Percentiles rank a stretch among this genome's conserved stretches.
Evolutionary conservation across 257 asterid genomes (phyloP).

Genomic region (Linaria vulgaris): DNA sequence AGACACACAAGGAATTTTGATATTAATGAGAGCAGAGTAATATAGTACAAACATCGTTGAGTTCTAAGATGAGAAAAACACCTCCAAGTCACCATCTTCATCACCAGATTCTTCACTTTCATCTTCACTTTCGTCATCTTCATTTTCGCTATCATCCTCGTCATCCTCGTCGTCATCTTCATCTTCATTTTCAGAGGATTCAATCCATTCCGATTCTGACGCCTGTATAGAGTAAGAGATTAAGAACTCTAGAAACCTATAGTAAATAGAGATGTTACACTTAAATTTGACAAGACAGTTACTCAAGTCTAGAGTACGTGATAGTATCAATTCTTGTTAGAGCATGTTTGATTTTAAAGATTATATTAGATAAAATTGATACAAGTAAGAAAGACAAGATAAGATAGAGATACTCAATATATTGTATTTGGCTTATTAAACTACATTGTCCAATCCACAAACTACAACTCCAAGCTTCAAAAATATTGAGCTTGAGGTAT

Average conservation of each 20-base stretch:
- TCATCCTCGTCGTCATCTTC: slow-evolving; percentile 69
- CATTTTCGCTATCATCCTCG: slow-evolving; percentile 58
- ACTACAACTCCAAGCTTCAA: no score
- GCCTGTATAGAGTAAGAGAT: slow-evolving; percentile 50
- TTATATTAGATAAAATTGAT: no score
- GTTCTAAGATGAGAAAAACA: slow-evolving; percentile 29
- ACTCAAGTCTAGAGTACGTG: not conserved
- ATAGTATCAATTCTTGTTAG: not conserved
- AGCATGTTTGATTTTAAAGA: no score
- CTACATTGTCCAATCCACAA: no score
- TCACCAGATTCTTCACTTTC: slow-evolving; percentile 59
- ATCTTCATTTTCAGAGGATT: slow-evolving; percentile 71
- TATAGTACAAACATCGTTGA: not conserved
- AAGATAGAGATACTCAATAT: no score
- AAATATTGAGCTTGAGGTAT: no score
- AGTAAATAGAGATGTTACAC: slow-evolving; percentile 2
- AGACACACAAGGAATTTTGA: slow-evolving; percentile 19
- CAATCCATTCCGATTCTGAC: slow-evolving; percentile 94
- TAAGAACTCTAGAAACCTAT: slow-evolving; percentile 18
- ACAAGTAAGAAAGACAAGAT: no score
- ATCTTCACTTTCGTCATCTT: slow-evolving; percentile 55
- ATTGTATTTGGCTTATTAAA: no score
- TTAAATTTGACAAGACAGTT: not conserved
- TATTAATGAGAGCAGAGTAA: not conserved
- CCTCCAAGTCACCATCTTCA: slow-evolving; percentile 67